These are phyloP conservation scores for Coemansia furcata DNA, from an alignment of 192 early-diverging fungal species.

Conservation along the genomic window DNA sequence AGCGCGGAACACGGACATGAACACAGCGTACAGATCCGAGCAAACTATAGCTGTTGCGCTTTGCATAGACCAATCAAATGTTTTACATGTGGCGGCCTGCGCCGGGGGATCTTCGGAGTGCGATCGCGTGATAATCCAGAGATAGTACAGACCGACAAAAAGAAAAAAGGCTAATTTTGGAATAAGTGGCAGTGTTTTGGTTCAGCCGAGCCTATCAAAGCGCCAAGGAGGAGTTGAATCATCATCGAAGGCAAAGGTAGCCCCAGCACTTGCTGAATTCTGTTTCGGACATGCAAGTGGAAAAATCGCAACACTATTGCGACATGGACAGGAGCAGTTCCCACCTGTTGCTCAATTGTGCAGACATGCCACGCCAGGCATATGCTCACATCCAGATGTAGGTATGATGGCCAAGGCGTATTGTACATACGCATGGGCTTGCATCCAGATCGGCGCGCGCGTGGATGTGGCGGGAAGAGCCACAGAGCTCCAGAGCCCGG, in stretches of 20 bases:
- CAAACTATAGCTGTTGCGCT: background rate
- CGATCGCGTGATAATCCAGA: constrained; percentile 1
- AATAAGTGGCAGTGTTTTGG: background rate
- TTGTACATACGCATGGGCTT: background rate
- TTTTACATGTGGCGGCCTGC: background rate
- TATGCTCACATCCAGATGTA: constrained; percentile 2
- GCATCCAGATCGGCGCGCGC: background rate
- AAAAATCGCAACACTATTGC: background rate
- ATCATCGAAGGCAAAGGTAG: background rate
- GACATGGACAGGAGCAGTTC: background rate
- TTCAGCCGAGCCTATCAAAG: background rate
- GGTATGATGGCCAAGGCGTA: background rate
- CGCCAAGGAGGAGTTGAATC: background rate
- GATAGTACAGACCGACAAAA: background rate
- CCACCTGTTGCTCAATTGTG: background rate
- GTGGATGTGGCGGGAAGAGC: background rate
- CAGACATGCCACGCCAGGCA: background rate
- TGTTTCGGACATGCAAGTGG: background rate
- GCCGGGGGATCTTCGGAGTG: background rate
- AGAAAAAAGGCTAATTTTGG: background rate
- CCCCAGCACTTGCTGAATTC: background rate
- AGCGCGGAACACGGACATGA: background rate
- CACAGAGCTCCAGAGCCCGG: background rate
- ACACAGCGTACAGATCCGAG: background rate
- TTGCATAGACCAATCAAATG: background rate